Base-by-base conservation (phyloP, 768 basidiomycete genomes). In the Pleurotus platypus region DNA sequence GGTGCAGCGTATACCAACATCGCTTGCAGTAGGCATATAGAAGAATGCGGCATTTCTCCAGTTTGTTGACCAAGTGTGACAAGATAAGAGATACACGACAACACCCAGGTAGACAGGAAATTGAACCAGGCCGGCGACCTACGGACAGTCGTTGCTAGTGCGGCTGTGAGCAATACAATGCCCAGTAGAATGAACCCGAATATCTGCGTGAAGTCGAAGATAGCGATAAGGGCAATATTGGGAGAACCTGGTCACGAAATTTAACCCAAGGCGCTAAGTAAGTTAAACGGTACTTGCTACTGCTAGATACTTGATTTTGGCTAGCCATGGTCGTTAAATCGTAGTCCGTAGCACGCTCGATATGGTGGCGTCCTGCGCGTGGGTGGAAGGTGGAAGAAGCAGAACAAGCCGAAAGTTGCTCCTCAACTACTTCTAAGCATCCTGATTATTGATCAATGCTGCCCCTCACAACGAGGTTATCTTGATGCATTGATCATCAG, bases 1-100 rank as follows among this genome's bases (percentile, higher is more conserved):
- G 49, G 49, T 1, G 49, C 49, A 2, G 49, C 49, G 30, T 50
- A 50, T 3, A 50, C 20, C 27, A 50, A 15, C 35, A 50, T 35
- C 30, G 49, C 49, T 18, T 50, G 49, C 6, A 50, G n/a, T 30
- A 50, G n/a, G 27, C 49, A 50, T 37, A 37, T 22, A n/a, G 49
- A 15, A 38, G 20, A 50, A 16, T 22, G 49, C 15, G 49, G 49
- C 37, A 13, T 37, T 15, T n/a, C 12, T 30, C 49, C 35, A 30
- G 30, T 50, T 30, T 50, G 49, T 30, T 26, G 22, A 3, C 49
- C 49, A 13, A 50, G 12, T 7, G n/a, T 50, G 26, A 50, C n/a
- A 6, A 16, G 30, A 35, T 30, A 50, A 13, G 49, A 30, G 30
- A 37, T 16, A 11, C 24, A 26, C 12, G 49, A 50, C 12, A 50